Evolutionary conservation across 192 early-diverging fungal species (phyloP).

Genomic region (Paraglomus brasilianum): DNA sequence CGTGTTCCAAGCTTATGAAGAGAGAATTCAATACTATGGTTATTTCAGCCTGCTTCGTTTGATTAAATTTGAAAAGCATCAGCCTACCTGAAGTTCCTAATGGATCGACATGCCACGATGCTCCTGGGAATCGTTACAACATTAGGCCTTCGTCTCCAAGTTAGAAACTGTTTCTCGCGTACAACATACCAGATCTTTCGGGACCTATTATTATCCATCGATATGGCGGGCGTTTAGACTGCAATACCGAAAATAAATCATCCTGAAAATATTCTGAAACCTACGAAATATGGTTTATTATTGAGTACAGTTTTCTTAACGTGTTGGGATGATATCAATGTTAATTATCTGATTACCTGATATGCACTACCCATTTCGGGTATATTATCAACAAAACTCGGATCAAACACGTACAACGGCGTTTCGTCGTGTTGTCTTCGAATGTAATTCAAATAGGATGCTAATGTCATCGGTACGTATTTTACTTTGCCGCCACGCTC

Average conservation of each 20-base stretch:
- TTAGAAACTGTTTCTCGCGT: too few relatives aligned
- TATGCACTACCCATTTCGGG: slow-evolving; percentile 41
- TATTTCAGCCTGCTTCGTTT: too few relatives aligned
- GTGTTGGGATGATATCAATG: too few relatives aligned
- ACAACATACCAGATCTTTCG: slow-evolving; percentile 33
- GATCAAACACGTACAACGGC: slow-evolving; percentile 50
- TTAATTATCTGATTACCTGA: slow-evolving; percentile 24
- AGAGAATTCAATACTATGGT: neutral
- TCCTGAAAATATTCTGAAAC: slow-evolving; percentile 43
- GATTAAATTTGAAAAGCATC: too few relatives aligned
- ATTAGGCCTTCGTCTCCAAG: neutral
- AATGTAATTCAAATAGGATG: slow-evolving; percentile 41
- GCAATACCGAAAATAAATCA: slow-evolving; percentile 42
- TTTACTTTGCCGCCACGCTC: slow-evolving; percentile 34
- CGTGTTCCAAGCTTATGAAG: slow-evolving; percentile 45
- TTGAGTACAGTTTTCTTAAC: neutral
- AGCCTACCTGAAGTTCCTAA: slow-evolving; percentile 41
- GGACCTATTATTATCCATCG: slow-evolving; percentile 51
- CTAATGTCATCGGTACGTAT: slow-evolving; percentile 31
- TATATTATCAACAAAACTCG: slow-evolving; percentile 38
- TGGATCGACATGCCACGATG: slow-evolving; percentile 48
- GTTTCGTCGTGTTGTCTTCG: slow-evolving; percentile 39
- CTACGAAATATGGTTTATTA: slow-evolving; percentile 3
- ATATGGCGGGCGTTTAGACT: slow-evolving; percentile 37
- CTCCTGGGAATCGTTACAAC: slow-evolving; percentile 23